Conservation (phyloP, 208 protist species). For the Leishmania turanica region DNA sequence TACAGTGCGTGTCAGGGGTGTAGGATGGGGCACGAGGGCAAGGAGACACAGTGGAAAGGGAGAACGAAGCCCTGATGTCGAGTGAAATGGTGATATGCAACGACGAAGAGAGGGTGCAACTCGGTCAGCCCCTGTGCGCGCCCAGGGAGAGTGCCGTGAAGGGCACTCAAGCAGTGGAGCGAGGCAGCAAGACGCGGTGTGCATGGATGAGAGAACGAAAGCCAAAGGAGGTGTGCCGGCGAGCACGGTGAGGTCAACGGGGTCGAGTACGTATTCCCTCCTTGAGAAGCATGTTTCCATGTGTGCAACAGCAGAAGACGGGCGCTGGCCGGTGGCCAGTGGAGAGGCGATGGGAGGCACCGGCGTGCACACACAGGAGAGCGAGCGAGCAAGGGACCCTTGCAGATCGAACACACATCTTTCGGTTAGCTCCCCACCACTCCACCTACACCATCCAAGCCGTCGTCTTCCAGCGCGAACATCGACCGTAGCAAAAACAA, state of each 20-base stretch:
- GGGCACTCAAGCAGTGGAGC: background rate
- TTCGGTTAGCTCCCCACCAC: background rate
- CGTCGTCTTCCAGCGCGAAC: background rate
- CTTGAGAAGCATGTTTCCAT: background rate
- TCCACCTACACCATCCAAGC: background rate
- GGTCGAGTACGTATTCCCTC: background rate
- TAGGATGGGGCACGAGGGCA: background rate
- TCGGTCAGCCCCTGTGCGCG: background rate
- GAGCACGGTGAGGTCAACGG: background rate
- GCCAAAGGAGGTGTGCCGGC: background rate
- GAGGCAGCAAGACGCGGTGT: background rate
- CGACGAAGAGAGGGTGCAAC: background rate
- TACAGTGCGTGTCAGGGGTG: background rate
- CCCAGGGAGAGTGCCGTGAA: background rate
- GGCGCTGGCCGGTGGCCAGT: background rate
- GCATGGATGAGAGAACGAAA: background rate
- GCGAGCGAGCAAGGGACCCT: background rate
- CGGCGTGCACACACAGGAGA: background rate
- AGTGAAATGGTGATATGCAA: background rate
- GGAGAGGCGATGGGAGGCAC: background rate
- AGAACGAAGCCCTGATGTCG: background rate
- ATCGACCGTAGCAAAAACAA: background rate
- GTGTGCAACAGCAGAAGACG: background rate
- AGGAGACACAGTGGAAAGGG: background rate
- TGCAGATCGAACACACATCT: background rate